phyloP scores from a whole-genome alignment of 2,329 filamentous ascomycete species.

The Ophiocordyceps camponoti-floridani region DNA sequence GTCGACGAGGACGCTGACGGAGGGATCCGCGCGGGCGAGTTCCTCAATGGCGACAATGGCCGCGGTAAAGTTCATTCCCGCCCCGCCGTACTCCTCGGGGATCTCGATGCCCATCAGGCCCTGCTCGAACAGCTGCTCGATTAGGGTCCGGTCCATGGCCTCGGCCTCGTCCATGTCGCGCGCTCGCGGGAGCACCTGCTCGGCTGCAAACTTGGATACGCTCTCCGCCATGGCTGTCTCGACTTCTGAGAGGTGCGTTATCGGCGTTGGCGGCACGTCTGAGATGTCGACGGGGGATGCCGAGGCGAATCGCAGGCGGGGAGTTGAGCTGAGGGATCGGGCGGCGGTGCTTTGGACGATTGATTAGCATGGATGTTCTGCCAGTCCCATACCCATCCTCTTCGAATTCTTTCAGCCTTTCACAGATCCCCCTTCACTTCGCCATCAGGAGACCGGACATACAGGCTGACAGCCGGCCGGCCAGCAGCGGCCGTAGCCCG shows the following conservation, averaged over 20 bases:
- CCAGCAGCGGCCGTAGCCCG: not conserved
- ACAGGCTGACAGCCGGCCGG: not conserved
- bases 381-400: no score
- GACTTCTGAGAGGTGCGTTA: slow-evolving; percentile 80
- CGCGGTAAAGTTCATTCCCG: slow-evolving; percentile 96
- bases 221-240: slow-evolving; percentile 79
- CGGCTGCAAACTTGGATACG: slow-evolving; percentile 78
- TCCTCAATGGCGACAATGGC: slow-evolving; percentile 96
- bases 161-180: slow-evolving; percentile 97
- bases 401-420: not conserved
- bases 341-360: not conserved
- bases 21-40: slow-evolving; percentile 82
- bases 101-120: slow-evolving; percentile 96
- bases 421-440: not conserved
- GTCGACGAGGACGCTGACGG: slow-evolving; percentile 86
- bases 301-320: slow-evolving; percentile 24
- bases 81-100: slow-evolving; percentile 88
- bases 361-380: not conserved
- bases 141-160: slow-evolving; percentile 70
- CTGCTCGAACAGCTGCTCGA: slow-evolving; percentile 93
- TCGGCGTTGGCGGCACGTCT: slow-evolving; percentile 74
- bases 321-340: not conserved
- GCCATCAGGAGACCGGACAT: not conserved
- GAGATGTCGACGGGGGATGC: slow-evolving; percentile 37
- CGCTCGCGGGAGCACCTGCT: slow-evolving; percentile 76